Evolutionary conservation across 1,139 yeast species (phyloP).

Genomic region (Geotrichum fermentans): DNA sequence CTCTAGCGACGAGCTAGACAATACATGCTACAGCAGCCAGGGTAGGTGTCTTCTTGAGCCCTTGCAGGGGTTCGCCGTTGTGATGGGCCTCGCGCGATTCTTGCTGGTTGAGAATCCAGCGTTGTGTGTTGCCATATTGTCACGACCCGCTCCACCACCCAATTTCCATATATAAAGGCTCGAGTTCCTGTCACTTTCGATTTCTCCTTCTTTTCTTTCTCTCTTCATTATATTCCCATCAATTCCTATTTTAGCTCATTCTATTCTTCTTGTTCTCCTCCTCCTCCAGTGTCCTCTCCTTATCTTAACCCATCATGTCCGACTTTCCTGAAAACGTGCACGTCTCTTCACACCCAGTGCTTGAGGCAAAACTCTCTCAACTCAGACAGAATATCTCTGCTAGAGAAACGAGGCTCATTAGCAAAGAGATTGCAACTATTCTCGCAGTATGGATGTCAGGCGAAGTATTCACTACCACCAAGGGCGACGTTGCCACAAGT

Average conservation of each 20-base stretch:
- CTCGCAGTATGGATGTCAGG: constrained; percentile 34
- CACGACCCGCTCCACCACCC: no score
- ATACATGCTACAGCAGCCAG: no score
- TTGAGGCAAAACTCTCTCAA: constrained; percentile 31
- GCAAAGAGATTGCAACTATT: constrained; percentile 30
- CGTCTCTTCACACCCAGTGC: constrained; percentile 32
- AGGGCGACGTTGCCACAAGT: constrained; percentile 20
- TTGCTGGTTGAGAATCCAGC: no score
- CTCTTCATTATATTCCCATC: neutral
- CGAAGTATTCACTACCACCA: constrained; percentile 20
- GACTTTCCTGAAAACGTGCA: constrained; percentile 25
- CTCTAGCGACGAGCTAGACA: no score
- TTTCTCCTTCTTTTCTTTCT: neutral
- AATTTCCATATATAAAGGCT: neutral
- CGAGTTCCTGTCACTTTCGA: neutral
- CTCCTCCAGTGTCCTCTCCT: no score
- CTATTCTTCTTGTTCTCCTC: no score
- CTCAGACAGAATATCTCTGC: constrained; percentile 29
- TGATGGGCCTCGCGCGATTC: no score
- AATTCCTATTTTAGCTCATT: no score
- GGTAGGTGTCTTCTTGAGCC: no score
- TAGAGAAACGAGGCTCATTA: constrained; percentile 28
- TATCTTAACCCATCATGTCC: no score
- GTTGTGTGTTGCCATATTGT: no score
- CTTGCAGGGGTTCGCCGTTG: no score